Conservation (phyloP, 352 stramenopile genomes). For the Phytophthora tentaculata region DNA sequence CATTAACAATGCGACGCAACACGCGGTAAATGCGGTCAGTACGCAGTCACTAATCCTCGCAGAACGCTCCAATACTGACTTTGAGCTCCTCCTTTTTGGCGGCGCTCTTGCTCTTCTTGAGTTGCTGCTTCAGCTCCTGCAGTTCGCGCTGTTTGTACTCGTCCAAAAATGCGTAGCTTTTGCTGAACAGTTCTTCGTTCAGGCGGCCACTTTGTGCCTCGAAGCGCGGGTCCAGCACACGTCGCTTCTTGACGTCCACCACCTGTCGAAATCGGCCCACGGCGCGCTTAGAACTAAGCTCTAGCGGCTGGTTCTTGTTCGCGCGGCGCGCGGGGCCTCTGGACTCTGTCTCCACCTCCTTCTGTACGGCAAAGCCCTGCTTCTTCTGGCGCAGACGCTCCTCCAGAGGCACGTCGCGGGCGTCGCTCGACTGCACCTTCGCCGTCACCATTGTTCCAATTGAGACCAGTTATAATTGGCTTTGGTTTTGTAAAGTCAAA, state of each 20-base stretch:
- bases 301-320: conserved; percentile 90
- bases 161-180: conserved; percentile 91
- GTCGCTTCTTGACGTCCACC: conserved; percentile 82
- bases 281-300: conserved; percentile 85
- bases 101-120: conserved; percentile 71
- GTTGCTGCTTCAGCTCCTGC: conserved; percentile 82
- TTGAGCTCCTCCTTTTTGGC: conserved; percentile 81
- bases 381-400: conserved; percentile 82
- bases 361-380: conserved; percentile 64
- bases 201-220: conserved; percentile 82
- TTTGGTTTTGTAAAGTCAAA: conserved; percentile 1
- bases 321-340: conserved; percentile 19
- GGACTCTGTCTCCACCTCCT: conserved; percentile 1
- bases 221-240: conserved; percentile 86
- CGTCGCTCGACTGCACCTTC: conserved; percentile 15
- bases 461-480: conserved; percentile 17
- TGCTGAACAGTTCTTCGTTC: conserved; percentile 89
- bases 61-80: conserved; percentile 60
- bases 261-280: conserved; percentile 83
- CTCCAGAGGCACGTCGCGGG: conserved; percentile 78
- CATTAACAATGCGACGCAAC: neutral
- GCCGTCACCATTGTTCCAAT: neutral
- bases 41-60: too few relatives aligned
- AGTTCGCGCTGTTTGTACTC: conserved; percentile 90
- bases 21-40: neutral